These are phyloP conservation scores for Aspergillus mulundensis DNA, from an alignment of 495 filamentous ascomycete species.

Conservation along the genomic window DNA sequence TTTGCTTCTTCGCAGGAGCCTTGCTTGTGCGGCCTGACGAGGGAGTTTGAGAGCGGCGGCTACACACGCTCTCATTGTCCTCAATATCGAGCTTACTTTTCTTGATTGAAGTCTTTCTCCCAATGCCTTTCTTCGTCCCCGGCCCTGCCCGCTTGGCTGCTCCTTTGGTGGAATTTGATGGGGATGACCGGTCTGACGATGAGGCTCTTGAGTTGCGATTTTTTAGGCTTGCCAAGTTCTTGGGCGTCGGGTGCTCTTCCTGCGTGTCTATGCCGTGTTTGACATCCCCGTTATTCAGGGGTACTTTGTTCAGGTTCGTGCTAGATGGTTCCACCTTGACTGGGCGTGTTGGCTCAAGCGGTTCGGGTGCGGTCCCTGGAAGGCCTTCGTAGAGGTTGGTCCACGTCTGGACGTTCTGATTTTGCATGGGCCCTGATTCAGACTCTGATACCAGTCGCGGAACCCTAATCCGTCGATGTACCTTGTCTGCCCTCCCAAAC, in stretches of 20 bases:
- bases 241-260: slow-evolving; percentile 38
- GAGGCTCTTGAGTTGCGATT: slow-evolving; percentile 32
- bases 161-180: slow-evolving; percentile 30
- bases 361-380: slow-evolving; percentile 15
- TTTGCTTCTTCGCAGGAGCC: slow-evolving; percentile 39
- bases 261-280: slow-evolving; percentile 24
- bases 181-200: slow-evolving; percentile 35
- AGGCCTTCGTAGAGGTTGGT: slow-evolving; percentile 33
- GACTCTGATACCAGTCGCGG: slow-evolving; percentile 15
- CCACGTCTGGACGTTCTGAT: slow-evolving; percentile 23
- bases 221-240: slow-evolving; percentile 39
- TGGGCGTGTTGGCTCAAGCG: slow-evolving; percentile 20
- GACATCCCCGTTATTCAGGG: slow-evolving; percentile 28
- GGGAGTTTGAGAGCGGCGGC: slow-evolving; percentile 43
- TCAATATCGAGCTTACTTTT: slow-evolving; percentile 51
- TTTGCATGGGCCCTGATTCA: background rate
- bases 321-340: slow-evolving; percentile 38
- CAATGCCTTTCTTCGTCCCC: slow-evolving; percentile 52
- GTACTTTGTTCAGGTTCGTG: slow-evolving; percentile 28
- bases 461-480: slow-evolving; percentile 33
- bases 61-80: slow-evolving; percentile 44
- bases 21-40: slow-evolving; percentile 49
- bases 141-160: slow-evolving; percentile 35
- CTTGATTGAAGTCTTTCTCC: slow-evolving; percentile 52
- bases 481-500: slow-evolving; percentile 26